Conservation (phyloP, 768 basidiomycete species). For the Boletus tylopilopsis region DNA sequence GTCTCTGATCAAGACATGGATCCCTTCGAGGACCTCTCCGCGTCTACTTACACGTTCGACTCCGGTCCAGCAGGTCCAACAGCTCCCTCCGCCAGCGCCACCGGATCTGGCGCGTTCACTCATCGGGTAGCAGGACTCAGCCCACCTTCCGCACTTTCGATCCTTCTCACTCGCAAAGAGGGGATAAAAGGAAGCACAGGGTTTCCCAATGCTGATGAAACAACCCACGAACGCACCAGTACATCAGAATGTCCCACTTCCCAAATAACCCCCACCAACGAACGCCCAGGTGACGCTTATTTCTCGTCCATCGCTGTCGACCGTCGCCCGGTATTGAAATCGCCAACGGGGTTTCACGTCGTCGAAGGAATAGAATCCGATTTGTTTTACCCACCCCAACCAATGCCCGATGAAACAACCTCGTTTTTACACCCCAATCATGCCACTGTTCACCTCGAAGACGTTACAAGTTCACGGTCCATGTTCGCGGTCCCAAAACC, state of each 20-base stretch:
- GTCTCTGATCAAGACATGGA: slow-evolving; percentile 25
- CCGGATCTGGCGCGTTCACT: slow-evolving; percentile 15
- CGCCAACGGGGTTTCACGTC: neutral
- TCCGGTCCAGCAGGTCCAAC: slow-evolving; percentile 13
- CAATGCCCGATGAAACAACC: slow-evolving; percentile 16
- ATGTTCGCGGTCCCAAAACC: neutral
- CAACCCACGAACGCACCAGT: neutral
- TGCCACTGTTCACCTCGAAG: slow-evolving; percentile 1
- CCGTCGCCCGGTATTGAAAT: neutral
- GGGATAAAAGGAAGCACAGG: slow-evolving; percentile 1
- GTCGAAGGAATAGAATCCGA: neutral
- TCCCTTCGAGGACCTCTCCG: slow-evolving; percentile 22
- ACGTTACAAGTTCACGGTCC: neutral
- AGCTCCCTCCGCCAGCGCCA: slow-evolving; percentile 1
- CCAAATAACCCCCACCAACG: slow-evolving; percentile 21
- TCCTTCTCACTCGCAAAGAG: slow-evolving; percentile 30
- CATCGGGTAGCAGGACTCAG: slow-evolving; percentile 22
- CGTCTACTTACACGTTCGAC: slow-evolving; percentile 29
- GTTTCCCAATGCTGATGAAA: neutral
- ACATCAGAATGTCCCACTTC: slow-evolving; percentile 8
- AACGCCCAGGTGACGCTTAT: neutral
- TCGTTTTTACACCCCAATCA: slow-evolving; percentile 16
- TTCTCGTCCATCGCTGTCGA: slow-evolving; percentile 2
- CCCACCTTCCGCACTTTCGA: slow-evolving; percentile 34
- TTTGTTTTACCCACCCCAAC: neutral